These are phyloP conservation scores for Penicillium sp. DNA, from an alignment of 2,329 filamentous ascomycete species.

Conservation along the genomic window DNA sequence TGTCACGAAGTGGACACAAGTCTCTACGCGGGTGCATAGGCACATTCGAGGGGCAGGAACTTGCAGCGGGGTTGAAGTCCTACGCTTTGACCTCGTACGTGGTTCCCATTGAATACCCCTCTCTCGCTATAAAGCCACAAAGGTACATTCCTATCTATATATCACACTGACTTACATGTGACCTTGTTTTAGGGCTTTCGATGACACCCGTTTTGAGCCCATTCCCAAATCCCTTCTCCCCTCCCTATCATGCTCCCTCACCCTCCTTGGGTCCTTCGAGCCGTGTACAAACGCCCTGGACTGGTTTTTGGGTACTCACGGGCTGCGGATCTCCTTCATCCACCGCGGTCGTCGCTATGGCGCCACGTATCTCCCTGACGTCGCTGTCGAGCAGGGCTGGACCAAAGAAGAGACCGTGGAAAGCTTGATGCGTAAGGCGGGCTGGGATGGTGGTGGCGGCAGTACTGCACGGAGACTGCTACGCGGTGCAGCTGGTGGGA, in stretches of 20 bases:
- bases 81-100: slow-evolving; percentile 79
- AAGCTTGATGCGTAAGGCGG: slow-evolving; percentile 90
- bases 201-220: slow-evolving; percentile 62
- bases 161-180: background rate
- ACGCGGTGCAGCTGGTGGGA: slow-evolving; percentile 38
- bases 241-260: slow-evolving; percentile 61
- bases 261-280: slow-evolving; percentile 84
- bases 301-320: slow-evolving; percentile 85
- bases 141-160: background rate
- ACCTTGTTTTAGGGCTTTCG: slow-evolving; percentile 54
- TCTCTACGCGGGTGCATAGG: slow-evolving; percentile 91
- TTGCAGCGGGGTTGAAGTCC: slow-evolving; percentile 69
- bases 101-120: background rate
- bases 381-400: slow-evolving; percentile 91
- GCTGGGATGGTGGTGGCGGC: slow-evolving; percentile 67
- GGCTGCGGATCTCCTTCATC: slow-evolving; percentile 81
- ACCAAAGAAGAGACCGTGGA: slow-evolving; percentile 86
- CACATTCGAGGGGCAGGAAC: slow-evolving; percentile 77
- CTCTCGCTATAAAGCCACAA: background rate
- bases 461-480: slow-evolving; percentile 40
- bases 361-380: slow-evolving; percentile 88
- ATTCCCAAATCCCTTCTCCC: slow-evolving; percentile 53
- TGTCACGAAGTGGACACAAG: slow-evolving; percentile 61
- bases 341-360: slow-evolving; percentile 72
- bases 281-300: slow-evolving; percentile 70